Evolutionary conservation across 306 rosid species (phyloP).

Genomic region (Betula pendula): DNA sequence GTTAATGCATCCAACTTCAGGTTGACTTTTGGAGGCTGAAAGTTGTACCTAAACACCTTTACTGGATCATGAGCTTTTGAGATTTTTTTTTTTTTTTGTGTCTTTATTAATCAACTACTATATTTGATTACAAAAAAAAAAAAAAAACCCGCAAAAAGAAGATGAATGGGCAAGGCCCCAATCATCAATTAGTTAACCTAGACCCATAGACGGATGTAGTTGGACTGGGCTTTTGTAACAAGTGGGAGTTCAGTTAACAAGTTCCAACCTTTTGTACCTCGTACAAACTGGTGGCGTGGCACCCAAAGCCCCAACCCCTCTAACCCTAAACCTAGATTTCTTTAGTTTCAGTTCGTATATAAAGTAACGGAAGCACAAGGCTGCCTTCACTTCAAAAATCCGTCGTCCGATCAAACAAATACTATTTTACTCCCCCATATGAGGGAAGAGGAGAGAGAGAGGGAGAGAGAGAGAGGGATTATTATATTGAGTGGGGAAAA

Average conservation of each 20-base stretch:
- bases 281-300: background rate
- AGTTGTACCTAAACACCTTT: too few relatives aligned
- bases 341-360: background rate
- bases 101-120: too few relatives aligned
- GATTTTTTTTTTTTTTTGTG: too few relatives aligned
- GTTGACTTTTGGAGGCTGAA: too few relatives aligned
- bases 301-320: background rate
- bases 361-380: background rate
- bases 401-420: background rate
- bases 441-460: too few relatives aligned
- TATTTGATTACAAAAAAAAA: too few relatives aligned
- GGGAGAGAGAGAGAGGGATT: background rate
- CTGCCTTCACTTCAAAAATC: background rate
- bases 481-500: conserved; percentile 8
- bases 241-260: background rate
- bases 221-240: background rate
- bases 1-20: too few relatives aligned
- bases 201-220: background rate
- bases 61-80: too few relatives aligned
- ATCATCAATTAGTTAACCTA: background rate
- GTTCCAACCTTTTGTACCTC: too few relatives aligned
- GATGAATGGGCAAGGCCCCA: background rate
- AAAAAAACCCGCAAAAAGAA: background rate
- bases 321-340: background rate
- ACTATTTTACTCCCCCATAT: background rate